Evolutionary conservation across 345 rosid species (phyloP).

Genomic region (Trapa bicornis): DNA sequence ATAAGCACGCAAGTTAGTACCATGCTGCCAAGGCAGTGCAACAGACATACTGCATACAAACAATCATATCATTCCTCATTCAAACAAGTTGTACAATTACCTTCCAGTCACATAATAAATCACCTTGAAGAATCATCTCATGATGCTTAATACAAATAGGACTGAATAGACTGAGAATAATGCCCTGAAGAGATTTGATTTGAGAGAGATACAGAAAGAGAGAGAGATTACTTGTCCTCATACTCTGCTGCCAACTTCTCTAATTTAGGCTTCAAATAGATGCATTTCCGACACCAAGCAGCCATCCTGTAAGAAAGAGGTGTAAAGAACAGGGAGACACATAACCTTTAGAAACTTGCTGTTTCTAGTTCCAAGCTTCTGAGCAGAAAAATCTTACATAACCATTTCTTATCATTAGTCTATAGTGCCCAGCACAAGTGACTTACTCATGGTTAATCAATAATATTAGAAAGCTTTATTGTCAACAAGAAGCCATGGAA

Average conservation of each 20-base stretch:
- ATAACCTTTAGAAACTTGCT: background rate
- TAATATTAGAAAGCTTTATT: background rate
- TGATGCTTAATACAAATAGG: background rate
- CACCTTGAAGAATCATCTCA: background rate
- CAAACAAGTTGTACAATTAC: background rate
- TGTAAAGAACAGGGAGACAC: background rate
- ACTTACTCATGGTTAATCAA: background rate
- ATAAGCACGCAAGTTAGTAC: background rate
- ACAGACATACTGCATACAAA: background rate
- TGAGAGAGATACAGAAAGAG: background rate
- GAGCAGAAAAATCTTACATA: background rate
- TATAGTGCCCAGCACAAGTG: background rate
- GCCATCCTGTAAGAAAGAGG: constrained; percentile 59
- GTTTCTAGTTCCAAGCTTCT: background rate
- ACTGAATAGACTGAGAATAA: background rate
- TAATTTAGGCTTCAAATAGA: constrained; percentile 81
- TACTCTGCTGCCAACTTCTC: constrained; percentile 67
- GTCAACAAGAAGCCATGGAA: background rate
- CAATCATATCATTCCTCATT: background rate
- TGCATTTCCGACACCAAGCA: constrained; percentile 93
- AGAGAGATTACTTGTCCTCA: constrained; percentile 17
- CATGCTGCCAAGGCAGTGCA: background rate
- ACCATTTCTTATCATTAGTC: background rate
- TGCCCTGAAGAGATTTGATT: background rate
- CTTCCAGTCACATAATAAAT: background rate